Evolutionary conservation across 352 stramenopile genomes (phyloP).

Genomic region (Pythium coloratum): DNA sequence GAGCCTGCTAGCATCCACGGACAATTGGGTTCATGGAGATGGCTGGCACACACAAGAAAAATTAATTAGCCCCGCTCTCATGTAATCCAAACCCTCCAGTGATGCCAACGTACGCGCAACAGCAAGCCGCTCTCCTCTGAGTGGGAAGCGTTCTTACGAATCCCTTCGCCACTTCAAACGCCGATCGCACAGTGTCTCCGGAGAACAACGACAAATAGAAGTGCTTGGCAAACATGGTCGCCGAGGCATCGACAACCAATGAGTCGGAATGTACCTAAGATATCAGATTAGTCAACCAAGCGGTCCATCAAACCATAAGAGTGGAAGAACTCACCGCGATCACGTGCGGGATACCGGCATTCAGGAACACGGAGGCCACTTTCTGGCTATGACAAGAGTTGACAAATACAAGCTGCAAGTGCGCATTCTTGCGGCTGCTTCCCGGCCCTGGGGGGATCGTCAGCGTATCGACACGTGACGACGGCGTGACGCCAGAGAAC

Average conservation of each 20-base stretch:
- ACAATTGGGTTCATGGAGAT: slow-evolving; percentile 71
- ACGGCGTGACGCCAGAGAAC: slow-evolving; percentile 43
- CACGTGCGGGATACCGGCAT: slow-evolving; percentile 89
- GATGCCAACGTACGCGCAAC: slow-evolving; percentile 72
- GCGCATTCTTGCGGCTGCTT: slow-evolving; percentile 13
- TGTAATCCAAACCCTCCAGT: too few relatives aligned
- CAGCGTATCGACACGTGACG: slow-evolving; percentile 9
- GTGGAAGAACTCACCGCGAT: slow-evolving; percentile 65
- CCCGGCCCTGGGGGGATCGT: slow-evolving; percentile 6
- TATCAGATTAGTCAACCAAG: not conserved
- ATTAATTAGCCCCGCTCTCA: too few relatives aligned
- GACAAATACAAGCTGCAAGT: slow-evolving; percentile 73
- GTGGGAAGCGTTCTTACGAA: slow-evolving; percentile 64
- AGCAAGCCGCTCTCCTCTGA: slow-evolving; percentile 64
- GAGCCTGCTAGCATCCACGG: slow-evolving; percentile 66
- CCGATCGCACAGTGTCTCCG: slow-evolving; percentile 61
- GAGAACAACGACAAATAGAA: slow-evolving; percentile 84
- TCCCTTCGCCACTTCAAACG: slow-evolving; percentile 77
- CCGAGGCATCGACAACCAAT: slow-evolving; percentile 68
- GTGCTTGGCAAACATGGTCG: slow-evolving; percentile 84
- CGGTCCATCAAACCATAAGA: not conserved
- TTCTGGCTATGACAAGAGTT: slow-evolving; percentile 86
- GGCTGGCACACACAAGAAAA: too few relatives aligned
- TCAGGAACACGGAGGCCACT: slow-evolving; percentile 86
- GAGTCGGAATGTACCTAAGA: slow-evolving; percentile 72